These are phyloP conservation scores for Carex scoparia DNA, from an alignment of 176 grass and related monocot species.

Conservation along the genomic window DNA sequence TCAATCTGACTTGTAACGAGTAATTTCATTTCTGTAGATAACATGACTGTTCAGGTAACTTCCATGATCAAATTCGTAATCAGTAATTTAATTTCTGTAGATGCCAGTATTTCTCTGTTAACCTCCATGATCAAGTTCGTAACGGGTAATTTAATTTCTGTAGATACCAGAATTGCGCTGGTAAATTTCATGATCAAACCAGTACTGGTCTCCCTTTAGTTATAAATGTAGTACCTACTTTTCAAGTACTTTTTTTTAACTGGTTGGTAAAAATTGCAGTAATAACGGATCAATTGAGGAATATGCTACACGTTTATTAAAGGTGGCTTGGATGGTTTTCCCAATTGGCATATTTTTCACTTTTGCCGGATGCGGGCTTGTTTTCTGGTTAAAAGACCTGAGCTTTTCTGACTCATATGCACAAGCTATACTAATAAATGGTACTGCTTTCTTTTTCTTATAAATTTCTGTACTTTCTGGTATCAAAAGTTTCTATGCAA, in stretches of 20 bases:
- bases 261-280: constrained; percentile 43
- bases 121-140: not conserved
- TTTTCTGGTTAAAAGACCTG: constrained; percentile 68
- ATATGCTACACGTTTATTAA: constrained; percentile 56
- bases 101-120: not conserved
- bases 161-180: not conserved
- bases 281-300: constrained; percentile 50
- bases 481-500: not conserved
- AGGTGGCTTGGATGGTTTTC: constrained; percentile 86
- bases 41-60: not conserved
- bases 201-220: not conserved
- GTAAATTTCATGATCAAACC: not conserved
- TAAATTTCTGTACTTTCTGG: not conserved
- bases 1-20: not conserved
- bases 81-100: not conserved
- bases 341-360: constrained; percentile 86
- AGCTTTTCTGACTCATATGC: constrained; percentile 72
- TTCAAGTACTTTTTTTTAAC: constrained; percentile 1
- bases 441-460: constrained; percentile 40
- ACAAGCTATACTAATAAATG: constrained; percentile 79
- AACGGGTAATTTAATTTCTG: not conserved
- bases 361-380: constrained; percentile 52
- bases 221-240: constrained; percentile 22
- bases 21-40: not conserved
- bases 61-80: not conserved